These are phyloP conservation scores for Claviceps maximensis DNA, from an alignment of 2,329 filamentous ascomycete species.

Conservation along the genomic window DNA sequence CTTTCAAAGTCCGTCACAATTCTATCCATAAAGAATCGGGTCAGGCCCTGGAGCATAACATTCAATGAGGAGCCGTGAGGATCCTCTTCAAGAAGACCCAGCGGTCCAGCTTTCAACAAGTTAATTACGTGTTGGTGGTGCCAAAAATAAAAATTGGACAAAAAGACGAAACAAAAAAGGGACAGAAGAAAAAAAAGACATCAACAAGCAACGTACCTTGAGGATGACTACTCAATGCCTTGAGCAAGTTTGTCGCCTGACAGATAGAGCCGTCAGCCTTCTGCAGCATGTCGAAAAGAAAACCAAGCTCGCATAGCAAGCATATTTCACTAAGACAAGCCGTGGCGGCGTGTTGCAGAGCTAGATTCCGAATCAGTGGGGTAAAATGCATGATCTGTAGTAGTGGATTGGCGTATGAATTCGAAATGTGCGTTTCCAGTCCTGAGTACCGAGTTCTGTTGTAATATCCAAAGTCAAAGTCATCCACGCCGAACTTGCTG, in stretches of 20 bases:
- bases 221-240: slow-evolving; percentile 72
- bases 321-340: slow-evolving; percentile 73
- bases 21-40: slow-evolving; percentile 72
- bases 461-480: slow-evolving; percentile 96
- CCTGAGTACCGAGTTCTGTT: slow-evolving; percentile 89
- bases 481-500: slow-evolving; percentile 97
- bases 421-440: slow-evolving; percentile 88
- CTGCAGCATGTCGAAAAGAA: slow-evolving; percentile 94
- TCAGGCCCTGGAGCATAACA: slow-evolving; percentile 73
- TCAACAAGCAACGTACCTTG: slow-evolving; percentile 38
- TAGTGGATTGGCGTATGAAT: slow-evolving; percentile 89
- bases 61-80: slow-evolving; percentile 59
- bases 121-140: neutral
- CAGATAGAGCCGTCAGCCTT: slow-evolving; percentile 91
- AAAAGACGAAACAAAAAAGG: too few relatives aligned
- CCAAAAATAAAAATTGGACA: too few relatives aligned
- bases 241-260: slow-evolving; percentile 88
- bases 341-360: slow-evolving; percentile 77
- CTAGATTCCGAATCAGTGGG: slow-evolving; percentile 73
- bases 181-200: too few relatives aligned
- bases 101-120: slow-evolving; percentile 42
- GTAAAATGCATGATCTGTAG: slow-evolving; percentile 88
- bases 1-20: slow-evolving; percentile 65
- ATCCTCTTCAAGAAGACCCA: slow-evolving; percentile 79
- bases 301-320: slow-evolving; percentile 86